These are phyloP conservation scores for Rutidosis leptorrhynchoides DNA, from an alignment of 129 eudicot genomes.

Conservation along the genomic window DNA sequence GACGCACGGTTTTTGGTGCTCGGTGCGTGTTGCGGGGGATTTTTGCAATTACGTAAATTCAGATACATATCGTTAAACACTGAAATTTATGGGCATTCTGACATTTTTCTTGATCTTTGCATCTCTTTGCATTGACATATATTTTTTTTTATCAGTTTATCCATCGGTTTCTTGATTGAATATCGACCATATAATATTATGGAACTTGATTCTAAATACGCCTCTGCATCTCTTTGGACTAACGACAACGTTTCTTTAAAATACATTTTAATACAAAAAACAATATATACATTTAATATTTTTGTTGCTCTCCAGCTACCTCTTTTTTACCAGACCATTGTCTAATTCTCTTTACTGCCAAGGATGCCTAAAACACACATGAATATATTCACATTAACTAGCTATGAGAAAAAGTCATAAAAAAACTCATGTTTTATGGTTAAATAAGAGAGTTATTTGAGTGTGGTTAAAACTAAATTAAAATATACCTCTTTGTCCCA, in stretches of 20 bases:
- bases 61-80: no score
- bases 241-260: not conserved
- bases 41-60: no score
- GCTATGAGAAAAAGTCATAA: no score
- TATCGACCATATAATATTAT: no score
- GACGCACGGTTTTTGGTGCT: no score
- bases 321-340: slow-evolving; percentile 30
- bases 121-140: no score
- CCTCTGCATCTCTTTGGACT: not conserved
- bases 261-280: not conserved
- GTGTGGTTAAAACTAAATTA: not conserved
- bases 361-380: slow-evolving; percentile 44
- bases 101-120: no score
- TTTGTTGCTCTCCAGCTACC: slow-evolving; percentile 2
- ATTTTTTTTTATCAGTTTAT: no score
- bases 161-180: no score
- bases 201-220: no score
- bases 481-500: slow-evolving; percentile 54
- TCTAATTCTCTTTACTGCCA: slow-evolving; percentile 29
- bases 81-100: no score
- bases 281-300: not conserved
- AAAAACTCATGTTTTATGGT: not conserved
- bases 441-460: not conserved
- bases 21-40: no score
- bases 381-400: not conserved